These are phyloP conservation scores for Athelia sp. DNA, from an alignment of 1,284 basidiomycete genomes.

Conservation along the genomic window DNA sequence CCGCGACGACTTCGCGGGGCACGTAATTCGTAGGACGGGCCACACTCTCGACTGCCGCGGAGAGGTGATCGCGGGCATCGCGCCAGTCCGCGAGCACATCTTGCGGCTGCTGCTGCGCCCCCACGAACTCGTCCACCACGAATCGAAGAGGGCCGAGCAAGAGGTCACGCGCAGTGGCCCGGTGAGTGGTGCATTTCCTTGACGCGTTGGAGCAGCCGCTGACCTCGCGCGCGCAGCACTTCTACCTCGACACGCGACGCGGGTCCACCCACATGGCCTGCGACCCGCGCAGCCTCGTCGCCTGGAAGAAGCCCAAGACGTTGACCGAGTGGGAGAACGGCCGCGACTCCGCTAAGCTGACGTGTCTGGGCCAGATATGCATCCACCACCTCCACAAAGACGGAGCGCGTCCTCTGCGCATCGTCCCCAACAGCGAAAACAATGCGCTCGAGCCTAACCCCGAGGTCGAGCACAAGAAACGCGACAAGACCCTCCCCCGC, in stretches of 20 bases:
- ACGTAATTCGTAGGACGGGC: neutral
- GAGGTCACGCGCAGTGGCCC: too few species aligned
- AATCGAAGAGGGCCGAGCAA: neutral
- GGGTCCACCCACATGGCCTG: slow-evolving; percentile 5
- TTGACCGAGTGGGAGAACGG: neutral
- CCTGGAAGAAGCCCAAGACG: neutral
- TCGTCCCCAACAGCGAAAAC: too few species aligned
- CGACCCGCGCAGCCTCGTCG: neutral
- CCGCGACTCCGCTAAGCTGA: neutral
- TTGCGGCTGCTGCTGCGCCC: neutral
- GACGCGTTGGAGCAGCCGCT: too few species aligned
- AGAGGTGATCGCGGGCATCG: neutral
- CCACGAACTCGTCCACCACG: neutral
- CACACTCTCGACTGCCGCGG: neutral
- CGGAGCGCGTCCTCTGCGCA: neutral
- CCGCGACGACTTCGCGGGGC: neutral
- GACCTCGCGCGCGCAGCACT: slow-evolving; percentile 4
- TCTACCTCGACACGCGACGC: slow-evolving; percentile 9
- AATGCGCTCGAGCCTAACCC: neutral
- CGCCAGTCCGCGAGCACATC: neutral
- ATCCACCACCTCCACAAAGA: neutral
- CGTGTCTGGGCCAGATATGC: neutral
- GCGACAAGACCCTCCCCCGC: neutral
- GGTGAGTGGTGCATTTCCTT: too few species aligned
- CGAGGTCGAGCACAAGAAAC: neutral